Evolutionary conservation across 2,329 filamentous ascomycete species (phyloP), one percentile per base, ranked within the genome.

Genomic region (Fonsecaea nubica): DNA sequence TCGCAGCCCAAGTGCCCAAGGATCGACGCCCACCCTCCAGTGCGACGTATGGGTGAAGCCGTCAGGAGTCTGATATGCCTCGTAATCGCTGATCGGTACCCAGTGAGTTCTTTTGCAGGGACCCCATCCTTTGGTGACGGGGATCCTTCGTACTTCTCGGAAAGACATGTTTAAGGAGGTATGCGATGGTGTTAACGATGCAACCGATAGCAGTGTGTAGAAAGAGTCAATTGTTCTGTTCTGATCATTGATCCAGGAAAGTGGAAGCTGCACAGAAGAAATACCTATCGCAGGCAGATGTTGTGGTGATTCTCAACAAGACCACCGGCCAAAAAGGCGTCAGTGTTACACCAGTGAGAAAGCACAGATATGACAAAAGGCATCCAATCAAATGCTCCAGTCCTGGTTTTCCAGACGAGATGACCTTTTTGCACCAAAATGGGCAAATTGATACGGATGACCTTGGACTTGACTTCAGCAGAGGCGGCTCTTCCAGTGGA

Each of bases 61-160:
- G 58, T 55, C 60, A n/a, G 56, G 35, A 32, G 61, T 42, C 18
- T 52, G 55, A 6, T 54, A 53, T 6, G 32, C 15, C 30, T 67
- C 66, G 56, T 64, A 59, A 45, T 69, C 64, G 33, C 65, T 57
- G n/a, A 65, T 56, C 18, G 67, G 64, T 13, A 67, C 54, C 67
- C 64, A 69, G 36, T 67, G 48, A 35, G 67, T 67, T 53, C 42
- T 61, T 59, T 63, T 63, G 38, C 57, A 69, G 15, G 64, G 64
- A 7, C 64, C 67, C 64, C 64, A 69, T 48, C 64, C 62, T 36
- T n/a, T 60, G 12, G 53, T 63, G 45, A 69, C 48, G 10, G 62
- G 62, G 15, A 65, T 64, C 9, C 62, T 48, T 53, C 62, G 36
- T 36, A 63, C 58, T 54, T 58, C 53, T 12, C 42, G 52, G 32